Conservation (phyloP, 2,329 filamentous ascomycete species). For the Coniochaeta sp. region DNA sequence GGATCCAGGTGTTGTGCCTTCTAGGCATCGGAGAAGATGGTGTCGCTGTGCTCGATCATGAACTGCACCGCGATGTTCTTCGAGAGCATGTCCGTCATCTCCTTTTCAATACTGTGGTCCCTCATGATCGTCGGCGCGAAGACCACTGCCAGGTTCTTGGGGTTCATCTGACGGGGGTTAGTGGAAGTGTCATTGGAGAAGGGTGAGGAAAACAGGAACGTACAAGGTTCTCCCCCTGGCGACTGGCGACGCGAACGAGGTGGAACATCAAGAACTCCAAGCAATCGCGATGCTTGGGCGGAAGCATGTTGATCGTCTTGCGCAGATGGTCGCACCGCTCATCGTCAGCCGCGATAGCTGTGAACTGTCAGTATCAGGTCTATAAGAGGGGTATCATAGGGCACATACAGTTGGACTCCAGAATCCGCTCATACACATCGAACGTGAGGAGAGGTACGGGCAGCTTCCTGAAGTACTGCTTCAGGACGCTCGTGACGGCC, state of each 20-base stretch:
- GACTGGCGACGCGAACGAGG: conserved; percentile 74
- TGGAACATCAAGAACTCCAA: conserved; percentile 94
- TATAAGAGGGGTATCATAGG: neutral
- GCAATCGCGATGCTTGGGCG: conserved; percentile 77
- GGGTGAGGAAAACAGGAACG: conserved; percentile 22
- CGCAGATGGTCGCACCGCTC: conserved; percentile 67
- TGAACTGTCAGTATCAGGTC: conserved; percentile 12
- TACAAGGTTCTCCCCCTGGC: conserved; percentile 79
- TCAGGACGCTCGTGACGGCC: conserved; percentile 88
- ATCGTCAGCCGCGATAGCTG: conserved; percentile 57
- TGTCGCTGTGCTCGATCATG: conserved; percentile 81
- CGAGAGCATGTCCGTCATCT: conserved; percentile 92
- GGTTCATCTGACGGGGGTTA: conserved; percentile 65
- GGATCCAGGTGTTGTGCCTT: too few species aligned
- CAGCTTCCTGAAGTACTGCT: conserved; percentile 95
- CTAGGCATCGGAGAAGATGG: conserved; percentile 58
- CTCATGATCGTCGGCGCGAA: conserved; percentile 98
- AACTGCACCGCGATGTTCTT: conserved; percentile 93
- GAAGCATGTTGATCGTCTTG: conserved; percentile 69
- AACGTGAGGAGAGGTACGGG: conserved; percentile 86
- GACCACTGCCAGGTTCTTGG: conserved; percentile 91
- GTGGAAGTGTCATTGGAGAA: too few species aligned
- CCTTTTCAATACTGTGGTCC: conserved; percentile 78
- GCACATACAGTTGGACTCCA: conserved; percentile 69
- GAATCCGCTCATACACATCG: conserved; percentile 81